Conservation (phyloP, 2,329 filamentous ascomycete species). For the Sporothrix humicola region DNA sequence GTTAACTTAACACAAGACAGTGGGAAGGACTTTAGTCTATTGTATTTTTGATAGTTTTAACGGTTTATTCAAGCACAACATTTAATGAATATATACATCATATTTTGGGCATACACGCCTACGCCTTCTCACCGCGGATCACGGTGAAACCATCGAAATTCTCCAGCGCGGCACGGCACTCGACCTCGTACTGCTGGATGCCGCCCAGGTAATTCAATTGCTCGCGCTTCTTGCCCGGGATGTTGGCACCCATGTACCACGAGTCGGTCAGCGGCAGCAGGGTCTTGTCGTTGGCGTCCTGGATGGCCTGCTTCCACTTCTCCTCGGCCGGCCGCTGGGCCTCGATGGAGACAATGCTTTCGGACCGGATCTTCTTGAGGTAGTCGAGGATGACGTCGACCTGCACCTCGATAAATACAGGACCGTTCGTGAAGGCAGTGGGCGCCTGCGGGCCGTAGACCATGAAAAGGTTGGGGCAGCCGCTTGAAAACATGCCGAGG, state of each 20-base stretch:
- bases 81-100: neutral
- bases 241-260: conserved; percentile 41
- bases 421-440: conserved; percentile 38
- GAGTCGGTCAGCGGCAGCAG: conserved; percentile 37
- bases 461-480: conserved; percentile 38
- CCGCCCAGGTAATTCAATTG: conserved; percentile 37
- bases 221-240: conserved; percentile 39
- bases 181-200: conserved; percentile 33
- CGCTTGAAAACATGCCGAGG: conserved; percentile 38
- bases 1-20: no score
- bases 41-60: no score
- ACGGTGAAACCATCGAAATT: conserved; percentile 28
- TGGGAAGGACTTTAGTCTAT: no score
- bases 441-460: conserved; percentile 38
- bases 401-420: conserved; percentile 35
- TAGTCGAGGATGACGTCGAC: conserved; percentile 37
- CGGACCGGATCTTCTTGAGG: conserved; percentile 31
- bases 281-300: conserved; percentile 35
- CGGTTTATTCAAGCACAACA: no score
- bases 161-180: conserved; percentile 32
- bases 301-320: conserved; percentile 35
- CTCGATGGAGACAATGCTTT: conserved; percentile 36
- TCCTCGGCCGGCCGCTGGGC: conserved; percentile 32
- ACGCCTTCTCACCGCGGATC: conserved; percentile 17
- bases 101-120: neutral